Percentiles rank a stretch among this genome's conserved stretches.
phyloP scores from a whole-genome alignment of 2,329 filamentous ascomycete genomes.

The Colletotrichum costaricense region DNA sequence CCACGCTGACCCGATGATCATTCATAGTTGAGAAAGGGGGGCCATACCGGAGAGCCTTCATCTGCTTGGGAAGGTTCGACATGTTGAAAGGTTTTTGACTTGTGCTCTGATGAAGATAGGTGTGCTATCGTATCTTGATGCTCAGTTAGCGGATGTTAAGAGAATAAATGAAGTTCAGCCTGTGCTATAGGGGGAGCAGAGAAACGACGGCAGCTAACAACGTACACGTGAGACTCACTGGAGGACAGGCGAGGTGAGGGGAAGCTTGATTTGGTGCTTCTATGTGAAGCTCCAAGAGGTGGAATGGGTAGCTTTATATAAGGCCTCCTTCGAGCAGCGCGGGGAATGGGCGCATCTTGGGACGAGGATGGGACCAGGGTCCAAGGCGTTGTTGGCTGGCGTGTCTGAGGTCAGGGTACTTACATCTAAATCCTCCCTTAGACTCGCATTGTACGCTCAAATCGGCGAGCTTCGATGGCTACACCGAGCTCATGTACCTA shows the following conservation, averaged over 20 bases:
- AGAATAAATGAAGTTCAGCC: neutral
- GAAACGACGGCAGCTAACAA: too few relatives aligned
- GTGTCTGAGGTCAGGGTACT: conserved; percentile 33
- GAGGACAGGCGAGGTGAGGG: neutral
- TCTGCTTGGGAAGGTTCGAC: conserved; percentile 61
- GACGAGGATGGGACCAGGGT: conserved; percentile 22
- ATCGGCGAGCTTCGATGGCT: conserved; percentile 14
- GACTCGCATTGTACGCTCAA: conserved; percentile 6
- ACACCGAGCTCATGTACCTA: conserved; percentile 3
- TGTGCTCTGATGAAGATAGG: neutral
- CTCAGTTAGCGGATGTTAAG: neutral
- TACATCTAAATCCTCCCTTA: conserved; percentile 21
- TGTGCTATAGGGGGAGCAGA: neutral
- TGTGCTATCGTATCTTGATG: conserved; percentile 6
- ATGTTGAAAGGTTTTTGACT: conserved; percentile 44
- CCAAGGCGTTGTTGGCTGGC: conserved; percentile 17
- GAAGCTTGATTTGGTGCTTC: neutral
- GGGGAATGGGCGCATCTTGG: conserved; percentile 24
- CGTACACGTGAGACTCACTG: neutral
- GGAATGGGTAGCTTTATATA: conserved; percentile 7
- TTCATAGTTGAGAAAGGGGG: neutral
- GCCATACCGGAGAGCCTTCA: conserved; percentile 71
- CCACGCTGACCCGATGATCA: neutral
- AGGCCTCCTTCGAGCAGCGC: conserved; percentile 13
- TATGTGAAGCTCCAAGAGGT: neutral